These are phyloP conservation scores for Schizosaccharomyces octosporus DNA, from an alignment of 805 yeast genomes.

Conservation along the genomic window DNA sequence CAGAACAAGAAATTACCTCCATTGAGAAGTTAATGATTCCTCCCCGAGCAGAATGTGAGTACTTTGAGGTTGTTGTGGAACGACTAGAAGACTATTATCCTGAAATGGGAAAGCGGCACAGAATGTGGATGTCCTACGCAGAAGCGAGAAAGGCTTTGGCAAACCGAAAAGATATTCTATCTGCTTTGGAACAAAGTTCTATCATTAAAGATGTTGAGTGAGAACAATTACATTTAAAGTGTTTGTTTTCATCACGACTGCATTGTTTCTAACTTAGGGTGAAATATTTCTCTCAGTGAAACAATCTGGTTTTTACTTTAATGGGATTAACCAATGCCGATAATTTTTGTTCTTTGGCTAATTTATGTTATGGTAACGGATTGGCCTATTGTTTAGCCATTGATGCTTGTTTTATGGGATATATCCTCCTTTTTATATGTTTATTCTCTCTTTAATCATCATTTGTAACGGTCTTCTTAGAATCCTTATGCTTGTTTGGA, in stretches of 20 bases:
- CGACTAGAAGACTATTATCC: slow-evolving; percentile 48
- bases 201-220: neutral
- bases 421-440: too few species aligned
- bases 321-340: too few species aligned
- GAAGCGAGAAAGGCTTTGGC: slow-evolving; percentile 40
- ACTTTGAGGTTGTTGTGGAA: slow-evolving; percentile 48
- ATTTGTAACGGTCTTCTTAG: too few species aligned
- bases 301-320: too few species aligned
- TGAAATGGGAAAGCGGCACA: slow-evolving; percentile 32
- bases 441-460: too few species aligned
- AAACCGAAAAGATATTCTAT: slow-evolving; percentile 38
- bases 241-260: neutral
- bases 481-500: too few species aligned
- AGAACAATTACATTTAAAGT: neutral
- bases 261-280: too few species aligned
- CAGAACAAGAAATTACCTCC: slow-evolving; percentile 8
- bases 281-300: too few species aligned
- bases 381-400: too few species aligned
- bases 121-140: slow-evolving; percentile 45
- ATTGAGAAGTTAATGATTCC: slow-evolving; percentile 13
- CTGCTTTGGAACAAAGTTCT: slow-evolving; percentile 33
- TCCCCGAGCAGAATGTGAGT: slow-evolving; percentile 70
- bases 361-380: too few species aligned
- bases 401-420: too few species aligned
- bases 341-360: too few species aligned